Evolutionary conservation across 352 stramenopile species (phyloP), one percentile per base, ranked within the genome.

Genomic region (Phytophthora sp.): DNA sequence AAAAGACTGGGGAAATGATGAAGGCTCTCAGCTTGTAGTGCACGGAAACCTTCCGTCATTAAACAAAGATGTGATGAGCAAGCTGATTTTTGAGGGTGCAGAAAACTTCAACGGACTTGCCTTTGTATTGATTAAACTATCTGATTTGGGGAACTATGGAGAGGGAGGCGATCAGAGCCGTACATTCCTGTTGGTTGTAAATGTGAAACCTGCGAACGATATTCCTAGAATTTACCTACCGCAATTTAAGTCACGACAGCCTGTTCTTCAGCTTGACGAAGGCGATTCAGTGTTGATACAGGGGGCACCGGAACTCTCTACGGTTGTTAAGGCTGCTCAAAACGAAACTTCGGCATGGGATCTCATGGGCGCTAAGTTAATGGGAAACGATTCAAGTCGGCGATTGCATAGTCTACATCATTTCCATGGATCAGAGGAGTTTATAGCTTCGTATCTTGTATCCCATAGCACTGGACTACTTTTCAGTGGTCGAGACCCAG

Each of bases 181-280:
- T 17, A 28, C 61, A 2, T 89, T 79, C 41, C 74, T 66, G 11
- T 66, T 82, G 24, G 52, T 57, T 15, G 68, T 88, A 37, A 42
- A 64, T 21, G 66, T 89, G 8, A 69, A 69, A 37, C 20, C 57
- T 18, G 45, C 76, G 2, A 79, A 81, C 42, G 63, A 79, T 31
- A 65, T 61, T 2, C 76, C 79, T 34, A 49, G 79, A 49, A 74
- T 87, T 39, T 27, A 72, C 17, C 18, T 81, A 10, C 76, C 82
- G 5, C 72, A 71, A 27, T 86, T 70, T 37, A 63, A 74, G 10
- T 64, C 50, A n/a, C 50, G 54, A 3, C 45, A 78, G 23, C 61
- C 74, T 21, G 39, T 70, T 26, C 58, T 87, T 32, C 49, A 68
- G n/a, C 66, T 88, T 4, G 66, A 78, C 10, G 78, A 88, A 38